Base-by-base conservation (phyloP, 176 grass and related monocot species). In the Oryza australiensis region DNA sequence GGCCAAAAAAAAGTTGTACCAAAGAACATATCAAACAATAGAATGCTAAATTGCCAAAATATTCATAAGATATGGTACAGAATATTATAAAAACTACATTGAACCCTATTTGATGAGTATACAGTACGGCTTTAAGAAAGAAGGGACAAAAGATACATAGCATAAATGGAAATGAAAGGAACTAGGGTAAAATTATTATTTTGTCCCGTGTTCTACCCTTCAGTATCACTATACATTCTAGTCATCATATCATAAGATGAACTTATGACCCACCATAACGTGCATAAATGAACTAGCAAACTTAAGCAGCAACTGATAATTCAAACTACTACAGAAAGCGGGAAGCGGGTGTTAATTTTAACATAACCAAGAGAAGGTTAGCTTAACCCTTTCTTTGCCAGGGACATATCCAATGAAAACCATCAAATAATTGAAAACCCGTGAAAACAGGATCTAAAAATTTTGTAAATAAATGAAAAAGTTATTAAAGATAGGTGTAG, bases 11-110 rank as follows among this genome's bases (percentile, higher is more conserved):
- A 62, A 5, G 8, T 41, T 66, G 48, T 23, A 64, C 66, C 24
- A 81, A 13, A 23, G 38, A 28, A 81, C 34, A 74, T 69, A 81
- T 62, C 26, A 49, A 87, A 29, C 33, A 84, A 30, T 7, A 75
- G 40, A 63, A 46, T 8, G 20, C 0, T 11, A 73, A 12, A 41
- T 26, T 5, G 4, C 38, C 71, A 62, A 76, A 63, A 73, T 13
- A 2, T 11, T 46, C 53, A 23, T 33, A 32, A 64, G 26, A 7
- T 33, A 30, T 27, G 43, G 32, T 75, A 16, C 13, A 33, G 7
- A 68, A 69, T 27, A 68, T 33, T 75, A 16, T n/a, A 43, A 7
- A 75, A 75, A 20, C 26, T 42, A 73, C 62, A 73, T 18, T 30
- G 42, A 45, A 34, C 53, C 1, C n/a, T 26, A 55, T 74, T 41